Conservation (phyloP, 1,139 yeast genomes). For the Hemisphaericaspora xylofermentans region DNA sequence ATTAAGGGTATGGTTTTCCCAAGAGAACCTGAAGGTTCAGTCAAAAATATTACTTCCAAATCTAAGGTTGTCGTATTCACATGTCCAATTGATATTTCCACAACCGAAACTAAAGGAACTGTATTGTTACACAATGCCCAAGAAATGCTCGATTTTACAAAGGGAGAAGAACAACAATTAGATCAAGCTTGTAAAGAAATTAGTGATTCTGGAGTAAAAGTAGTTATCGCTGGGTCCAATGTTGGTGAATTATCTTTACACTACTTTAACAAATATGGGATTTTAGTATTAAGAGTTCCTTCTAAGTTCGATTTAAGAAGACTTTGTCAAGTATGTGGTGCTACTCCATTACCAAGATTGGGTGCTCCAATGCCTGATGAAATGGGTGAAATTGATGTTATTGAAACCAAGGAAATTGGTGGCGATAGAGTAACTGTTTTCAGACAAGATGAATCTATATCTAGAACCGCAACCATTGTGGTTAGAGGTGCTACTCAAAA, state of each 20-base stretch:
- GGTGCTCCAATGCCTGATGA: slow-evolving; percentile 97
- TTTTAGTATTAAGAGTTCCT: slow-evolving; percentile 84
- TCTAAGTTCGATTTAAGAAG: slow-evolving; percentile 93
- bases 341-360: slow-evolving; percentile 90
- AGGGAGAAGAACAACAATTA: slow-evolving; percentile 94
- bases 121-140: slow-evolving; percentile 92
- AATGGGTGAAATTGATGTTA: slow-evolving; percentile 82
- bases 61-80: slow-evolving; percentile 92
- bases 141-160: slow-evolving; percentile 93
- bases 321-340: slow-evolving; percentile 94
- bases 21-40: slow-evolving; percentile 89
- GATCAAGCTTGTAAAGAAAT: slow-evolving; percentile 85
- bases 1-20: slow-evolving; percentile 98
- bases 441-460: slow-evolving; percentile 75
- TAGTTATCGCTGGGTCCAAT: slow-evolving; percentile 89
- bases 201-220: slow-evolving; percentile 79
- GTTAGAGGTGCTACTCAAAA: slow-evolving; percentile 98
- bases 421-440: slow-evolving; percentile 96
- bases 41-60: slow-evolving; percentile 58
- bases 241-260: slow-evolving; percentile 93
- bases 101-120: slow-evolving; percentile 97
- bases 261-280: slow-evolving; percentile 82
- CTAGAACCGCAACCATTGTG: slow-evolving; percentile 83
- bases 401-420: slow-evolving; percentile 92
- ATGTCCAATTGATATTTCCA: slow-evolving; percentile 90